Evolutionary conservation across 768 basidiomycete species (phyloP).

Genomic region (Chalciporus pseudorubinellus): DNA sequence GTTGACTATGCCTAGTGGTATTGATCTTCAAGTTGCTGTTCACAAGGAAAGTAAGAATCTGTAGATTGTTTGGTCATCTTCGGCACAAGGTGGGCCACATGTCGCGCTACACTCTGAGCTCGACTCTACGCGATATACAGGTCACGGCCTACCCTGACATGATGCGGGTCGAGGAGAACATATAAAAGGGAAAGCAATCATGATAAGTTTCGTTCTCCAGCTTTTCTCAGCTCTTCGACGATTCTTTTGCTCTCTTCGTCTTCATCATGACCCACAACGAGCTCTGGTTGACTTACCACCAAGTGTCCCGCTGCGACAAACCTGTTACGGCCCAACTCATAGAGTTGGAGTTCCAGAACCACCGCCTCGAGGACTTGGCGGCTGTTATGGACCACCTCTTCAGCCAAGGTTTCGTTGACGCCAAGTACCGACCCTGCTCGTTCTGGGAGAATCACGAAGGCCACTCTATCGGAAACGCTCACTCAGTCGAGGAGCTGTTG

Average conservation of each 20-base stretch:
- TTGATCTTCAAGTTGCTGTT: too few relatives aligned
- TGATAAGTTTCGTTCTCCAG: neutral
- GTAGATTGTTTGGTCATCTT: too few relatives aligned
- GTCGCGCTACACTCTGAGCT: too few relatives aligned
- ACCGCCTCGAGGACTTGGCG: constrained; percentile 43
- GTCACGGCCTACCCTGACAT: too few relatives aligned
- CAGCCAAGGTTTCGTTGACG: constrained; percentile 45
- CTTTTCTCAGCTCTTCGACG: neutral
- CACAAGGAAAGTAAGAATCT: too few relatives aligned
- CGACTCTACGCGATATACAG: too few relatives aligned
- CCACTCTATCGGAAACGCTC: constrained; percentile 35
- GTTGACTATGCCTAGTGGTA: too few relatives aligned
- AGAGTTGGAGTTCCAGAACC: constrained; percentile 42
- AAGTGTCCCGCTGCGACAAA: constrained; percentile 42
- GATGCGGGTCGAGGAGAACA: neutral
- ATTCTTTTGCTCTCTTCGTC: constrained; percentile 1
- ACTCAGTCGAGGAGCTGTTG: constrained; percentile 36
- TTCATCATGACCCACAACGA: constrained; percentile 34
- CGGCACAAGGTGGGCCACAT: too few relatives aligned
- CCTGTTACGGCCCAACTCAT: constrained; percentile 46
- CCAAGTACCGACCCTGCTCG: constrained; percentile 39
- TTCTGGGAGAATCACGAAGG: constrained; percentile 47
- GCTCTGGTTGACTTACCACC: constrained; percentile 50
- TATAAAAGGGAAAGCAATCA: constrained; percentile 10
- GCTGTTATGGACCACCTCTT: constrained; percentile 48